Base-by-base conservation (phyloP, 2,329 filamentous ascomycete genomes). In the Trichoderma pleuroti region DNA sequence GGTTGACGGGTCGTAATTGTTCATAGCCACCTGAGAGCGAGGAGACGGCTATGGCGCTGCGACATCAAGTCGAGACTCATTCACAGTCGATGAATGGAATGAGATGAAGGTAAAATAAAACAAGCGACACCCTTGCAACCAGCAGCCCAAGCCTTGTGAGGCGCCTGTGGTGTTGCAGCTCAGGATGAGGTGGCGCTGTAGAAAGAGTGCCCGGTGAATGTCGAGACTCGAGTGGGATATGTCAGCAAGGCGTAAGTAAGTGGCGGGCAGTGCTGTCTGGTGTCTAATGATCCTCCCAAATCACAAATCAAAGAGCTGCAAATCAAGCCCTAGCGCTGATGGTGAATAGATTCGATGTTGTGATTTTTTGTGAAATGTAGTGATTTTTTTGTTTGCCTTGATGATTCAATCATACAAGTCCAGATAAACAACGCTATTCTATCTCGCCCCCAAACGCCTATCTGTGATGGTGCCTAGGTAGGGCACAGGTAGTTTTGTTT, bases 1-100 rank as follows among this genome's bases (percentile, higher is more conserved):
- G 10, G 76, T 75, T 21, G 73, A 71, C 30, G 74, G 70, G 64
- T 82, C 80, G 68, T 78, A 82, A 64, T 80, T 79, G 64, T 78
- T 82, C 78, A 81, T 82, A 62, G 63, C 60, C 32, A 59, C 46
- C n/a, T n/a, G 6, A 34, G 10, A 52, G 67, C 3, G 30, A 16
- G 24, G 10, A 39, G n/a, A 62, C 21, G 42, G 11, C 39, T 70
- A 63, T 56, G 59, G 39, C 34, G 56, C 30, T 68, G 34, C 57
- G 21, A 70, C 57, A 63, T 70, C 7, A 70, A 63, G 26, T 32
- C 32, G 32, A 46, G 12, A 18, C 26, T 39, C 24, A 68, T 49
- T 39, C 34, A 60, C 34, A 14, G 7, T 5, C 14, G 59, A n/a
- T 32, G 56, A 32, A 36, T 9, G 34, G 2, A 10, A 62, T 26